Evolutionary conservation across 1,284 basidiomycete genomes (phyloP), one percentile per base, ranked within the genome.

Genomic region (Naganishia liquefaciens): DNA sequence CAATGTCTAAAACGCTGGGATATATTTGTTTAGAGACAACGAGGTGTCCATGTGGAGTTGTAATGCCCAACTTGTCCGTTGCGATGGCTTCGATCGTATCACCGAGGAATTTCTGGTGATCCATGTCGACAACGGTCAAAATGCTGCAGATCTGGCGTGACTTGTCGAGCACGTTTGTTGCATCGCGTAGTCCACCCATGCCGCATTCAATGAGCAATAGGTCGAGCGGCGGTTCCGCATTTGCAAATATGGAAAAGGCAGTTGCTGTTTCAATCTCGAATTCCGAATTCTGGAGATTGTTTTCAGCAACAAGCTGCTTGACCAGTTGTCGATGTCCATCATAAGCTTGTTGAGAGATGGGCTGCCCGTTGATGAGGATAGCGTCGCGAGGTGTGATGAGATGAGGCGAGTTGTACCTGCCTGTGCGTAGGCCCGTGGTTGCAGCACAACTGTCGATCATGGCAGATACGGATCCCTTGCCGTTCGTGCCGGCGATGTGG

Each of bases 401-500:
- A 76, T 98, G 94, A 0, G 96, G 96, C 69, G 87, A 91, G 78
- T 95, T 98, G 83, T 93, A 99, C 37, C 90, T 84, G 3, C 90
- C 95, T 2, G 91, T 85, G 17, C 82, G 81, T 55, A 89, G 71
- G 0, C 81, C 81, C 0, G 87, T 83, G 11, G 81, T 75, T 1
- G 75, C 75, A 17, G 98, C 79, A 68, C 93, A 87, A 21, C 89
- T 89, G 4, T 91, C 86, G 15, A 97, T 80, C 58, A 94, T 82
- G 1, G 89, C 88, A 9, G 91, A 88, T 11, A 94, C 91, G 66
- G 89, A 93, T 30, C 96, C 96, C 78, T 99, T 99, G 33, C 95
- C 95, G 78, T 99, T 99, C 0, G 96, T 99, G 0, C 96, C 95
- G 4, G 93, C 88, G 58, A 99, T 84, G 74, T 99, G 96, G 43